Evolutionary conservation across 805 yeast genomes (phyloP), one percentile per base, ranked within the genome.

Genomic region (Maudiozyma turicensis): DNA sequence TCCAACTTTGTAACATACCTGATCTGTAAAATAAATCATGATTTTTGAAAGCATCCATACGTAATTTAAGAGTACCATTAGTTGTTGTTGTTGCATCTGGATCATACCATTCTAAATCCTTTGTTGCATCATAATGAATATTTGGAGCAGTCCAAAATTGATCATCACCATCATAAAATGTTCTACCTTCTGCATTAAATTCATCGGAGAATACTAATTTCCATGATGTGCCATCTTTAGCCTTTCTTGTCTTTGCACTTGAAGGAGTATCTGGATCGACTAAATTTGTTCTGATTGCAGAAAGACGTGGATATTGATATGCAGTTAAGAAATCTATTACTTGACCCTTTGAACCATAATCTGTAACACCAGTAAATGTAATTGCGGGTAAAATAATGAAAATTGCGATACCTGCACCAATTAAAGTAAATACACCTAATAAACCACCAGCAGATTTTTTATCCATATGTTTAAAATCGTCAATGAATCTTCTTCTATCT

Each of bases 1-100:
- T 90, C 97, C 97, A 90, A 30, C 86, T 75, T 68, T 89, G 96
- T 11, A 90, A 61, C 96, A 88, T 87, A 15, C 91, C 97, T 1
- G 95, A 84, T 57, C 96, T 76, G 70, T 89, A 90, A 64, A 72
- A 81, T 54, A 90, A 69, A 58, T 83, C 72, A 68, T 89, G 95
- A 66, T 86, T 86, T 60, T 78, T 71, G 67, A 71, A 84, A 1
- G 95, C 95, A 62, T 90, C 97, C 80, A 90, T 69, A 47, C 82
- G 73, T 26, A 90, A 58, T 44, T 70, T 67, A 45, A 86, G 63
- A 6, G 88, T 73, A 51, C 97, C 97, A 55, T 85, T 77, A 3
- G 68, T 71, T 0, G 97, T 90, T 32, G 81, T 75, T 3, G 75
- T 80, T 1, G 96, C 96, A 63, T 90, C 96, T 1, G 97, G 97